Percentiles rank a stretch among this genome's conserved stretches.
Evolutionary conservation across 176 grass and related monocot species (phyloP).

Genomic region (Luzula sylvatica): DNA sequence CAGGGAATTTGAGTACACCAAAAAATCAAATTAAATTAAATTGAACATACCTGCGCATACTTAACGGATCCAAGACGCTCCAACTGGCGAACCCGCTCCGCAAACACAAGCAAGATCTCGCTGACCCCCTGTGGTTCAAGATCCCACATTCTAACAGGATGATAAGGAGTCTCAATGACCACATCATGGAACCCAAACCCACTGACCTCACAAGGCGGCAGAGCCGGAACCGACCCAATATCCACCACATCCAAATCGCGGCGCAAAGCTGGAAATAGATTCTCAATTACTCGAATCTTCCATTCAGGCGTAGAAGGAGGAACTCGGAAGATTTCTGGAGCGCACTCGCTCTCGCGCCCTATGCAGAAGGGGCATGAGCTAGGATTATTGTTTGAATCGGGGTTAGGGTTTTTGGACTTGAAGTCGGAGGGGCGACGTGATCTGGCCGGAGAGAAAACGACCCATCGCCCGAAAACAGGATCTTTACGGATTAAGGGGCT

Average conservation of each 20-base stretch:
- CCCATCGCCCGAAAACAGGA: constrained; percentile 69
- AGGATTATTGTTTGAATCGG: constrained; percentile 26
- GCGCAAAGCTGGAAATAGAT: constrained; percentile 69
- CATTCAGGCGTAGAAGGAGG: constrained; percentile 22
- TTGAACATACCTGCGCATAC: constrained; percentile 71
- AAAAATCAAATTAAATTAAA: not conserved
- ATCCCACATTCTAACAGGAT: constrained; percentile 66
- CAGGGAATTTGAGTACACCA: no score
- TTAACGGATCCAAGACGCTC: constrained; percentile 45
- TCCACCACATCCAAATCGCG: constrained; percentile 42
- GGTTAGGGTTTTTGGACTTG: constrained; percentile 39
- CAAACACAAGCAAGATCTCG: constrained; percentile 63
- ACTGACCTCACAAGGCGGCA: constrained; percentile 15
- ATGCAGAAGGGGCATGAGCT: constrained; percentile 74
- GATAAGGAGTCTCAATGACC: constrained; percentile 85
- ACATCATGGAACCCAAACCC: constrained; percentile 96
- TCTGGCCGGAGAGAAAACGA: constrained; percentile 66
- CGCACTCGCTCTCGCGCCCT: constrained; percentile 78
- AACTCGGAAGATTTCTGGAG: constrained; percentile 87
- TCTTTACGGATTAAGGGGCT: constrained; percentile 57
- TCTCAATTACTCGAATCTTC: constrained; percentile 95
- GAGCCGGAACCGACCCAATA: not conserved
- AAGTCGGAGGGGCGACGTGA: constrained; percentile 88
- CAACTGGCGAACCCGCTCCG: constrained; percentile 54
- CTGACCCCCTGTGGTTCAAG: constrained; percentile 36